Evolutionary conservation across 805 yeast genomes (phyloP), one percentile per base, ranked within the genome.

Genomic region (Candida yuanshanica): DNA sequence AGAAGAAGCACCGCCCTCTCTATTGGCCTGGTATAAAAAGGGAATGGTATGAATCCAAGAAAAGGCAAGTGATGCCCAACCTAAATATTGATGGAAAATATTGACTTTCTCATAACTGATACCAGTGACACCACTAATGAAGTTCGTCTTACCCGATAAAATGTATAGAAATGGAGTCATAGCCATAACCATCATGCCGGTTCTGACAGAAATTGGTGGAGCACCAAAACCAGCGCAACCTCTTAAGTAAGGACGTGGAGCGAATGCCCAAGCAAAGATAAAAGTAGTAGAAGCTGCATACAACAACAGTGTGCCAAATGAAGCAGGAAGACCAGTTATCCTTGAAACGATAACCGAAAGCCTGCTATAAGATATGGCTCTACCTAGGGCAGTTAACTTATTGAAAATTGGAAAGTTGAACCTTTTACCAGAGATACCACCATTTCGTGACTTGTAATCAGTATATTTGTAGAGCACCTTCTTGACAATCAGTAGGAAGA

Each of bases 51-150:
- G 83, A 16, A 75, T 65, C 48, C 75, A 41, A 0, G 72, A 62
- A 11, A 77, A 61, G 3, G 74, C 55, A 6, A 71, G 58, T 0
- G 75, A 70, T 1, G 65, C 65, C 59, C 68, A 71, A 7, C 58
- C 59, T 20, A 55, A 34, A 4, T 36, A 24, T 46, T 75, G 76
- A 48, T 77, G 83, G 43, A 67, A 62, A 20, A 64, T 62, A 49
- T 76, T 76, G 40, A 77, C 52, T 52, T 73, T 75, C 47, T 77
- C 82, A 51, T 77, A 76, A 34, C 77, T 64, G 16, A 76, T 62
- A 11, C 81, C 82, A 0, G 81, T 74, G 12, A 74, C 45, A 5
- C 62, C 53, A 11, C 76, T 65, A 32, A 76, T 65, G 39, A 74
- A 49, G 51, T 76, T 77, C 6, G 74, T 53, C 53, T 77, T 77